Evolutionary conservation across 176 grass and related monocot species (phyloP).

Genomic region (Carex parvula): DNA sequence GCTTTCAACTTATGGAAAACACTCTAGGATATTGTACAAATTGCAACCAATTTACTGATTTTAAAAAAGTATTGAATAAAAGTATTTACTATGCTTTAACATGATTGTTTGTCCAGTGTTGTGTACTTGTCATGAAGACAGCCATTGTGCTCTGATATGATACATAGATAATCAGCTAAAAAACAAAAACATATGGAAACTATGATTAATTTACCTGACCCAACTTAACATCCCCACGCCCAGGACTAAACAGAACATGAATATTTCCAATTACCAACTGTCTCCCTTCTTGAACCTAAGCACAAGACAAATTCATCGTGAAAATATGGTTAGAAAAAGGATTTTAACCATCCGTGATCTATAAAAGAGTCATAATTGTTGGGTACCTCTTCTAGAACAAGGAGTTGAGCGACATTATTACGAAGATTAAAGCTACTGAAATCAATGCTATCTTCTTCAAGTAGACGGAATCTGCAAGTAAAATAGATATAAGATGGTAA

Average conservation of each 20-base stretch:
- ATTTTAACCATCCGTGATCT: not conserved
- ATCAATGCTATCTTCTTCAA: conserved; percentile 79
- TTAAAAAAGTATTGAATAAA: not conserved
- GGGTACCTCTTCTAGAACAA: conserved; percentile 89
- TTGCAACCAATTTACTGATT: not conserved
- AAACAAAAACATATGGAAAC: not conserved
- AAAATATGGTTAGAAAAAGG: conserved; percentile 11
- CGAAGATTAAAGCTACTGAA: conserved; percentile 73
- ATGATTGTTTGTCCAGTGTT: not conserved
- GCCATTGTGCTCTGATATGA: not conserved
- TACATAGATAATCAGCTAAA: not conserved
- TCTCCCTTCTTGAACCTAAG: conserved; percentile 46
- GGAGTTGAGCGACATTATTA: conserved; percentile 89
- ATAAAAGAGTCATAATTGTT: not conserved
- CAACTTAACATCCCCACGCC: conserved; percentile 84
- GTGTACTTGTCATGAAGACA: not conserved
- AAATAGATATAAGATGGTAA: conserved; percentile 25
- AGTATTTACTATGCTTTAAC: not conserved
- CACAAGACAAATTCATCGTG: not conserved
- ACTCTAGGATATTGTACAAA: not conserved
- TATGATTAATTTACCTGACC: conserved; percentile 62
- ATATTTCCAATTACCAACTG: conserved; percentile 78
- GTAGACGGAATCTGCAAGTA: conserved; percentile 58
- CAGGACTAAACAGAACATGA: conserved; percentile 86
- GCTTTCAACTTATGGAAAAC: not conserved